Evolutionary conservation across 2,329 filamentous ascomycete genomes (phyloP), one percentile per base, ranked within the genome.

Genomic region (Monosporascus sp.): DNA sequence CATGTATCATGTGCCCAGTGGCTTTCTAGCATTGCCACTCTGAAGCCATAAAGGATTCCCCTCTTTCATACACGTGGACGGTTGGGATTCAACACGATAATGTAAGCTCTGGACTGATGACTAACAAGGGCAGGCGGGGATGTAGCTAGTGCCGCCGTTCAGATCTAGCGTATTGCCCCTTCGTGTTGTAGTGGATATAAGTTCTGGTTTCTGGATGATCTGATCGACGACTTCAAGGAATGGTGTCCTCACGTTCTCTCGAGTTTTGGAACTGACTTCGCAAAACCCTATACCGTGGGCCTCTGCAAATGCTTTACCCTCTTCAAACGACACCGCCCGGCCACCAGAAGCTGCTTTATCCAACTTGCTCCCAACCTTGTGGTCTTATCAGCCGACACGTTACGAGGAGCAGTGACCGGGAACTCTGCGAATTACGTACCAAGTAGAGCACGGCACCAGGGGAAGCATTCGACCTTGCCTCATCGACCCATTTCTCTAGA

Each of bases 401-500:
- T 35, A 18, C 27, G 14, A 35, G 20, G 22, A 17, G 18, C 14
- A 25, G 48, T 3, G 15, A 20, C n/a, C 15, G 35, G 45, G 17
- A 47, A 45, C 39, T 41, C 44, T 37, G 35, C 31, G 49, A 25
- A 18, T 20, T 27, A 58, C 63, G 41, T 66, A 75, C 77, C 56
- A 81, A 60, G 58, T 75, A 80, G 54, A 77, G 70, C 44, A 75
- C 72, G n/a, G 76, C 74, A 8, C 74, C 73, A 0, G 74, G 70
- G 20, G 73, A 71, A 3, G 76, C 77, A 60, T 80, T 79, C 14
- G 66, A 63, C 60, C 78, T 73, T 6, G 75, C 79, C 62, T 82
- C 78, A 45, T 77, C 73, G 58, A 79, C 78, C 78, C 79, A 82
- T 48, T 70, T 68, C 46, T 77, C 75, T 76, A 82, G 78, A 48